Evolutionary conservation across 306 rosid genomes (phyloP).

Genomic region (Quercus robur): DNA sequence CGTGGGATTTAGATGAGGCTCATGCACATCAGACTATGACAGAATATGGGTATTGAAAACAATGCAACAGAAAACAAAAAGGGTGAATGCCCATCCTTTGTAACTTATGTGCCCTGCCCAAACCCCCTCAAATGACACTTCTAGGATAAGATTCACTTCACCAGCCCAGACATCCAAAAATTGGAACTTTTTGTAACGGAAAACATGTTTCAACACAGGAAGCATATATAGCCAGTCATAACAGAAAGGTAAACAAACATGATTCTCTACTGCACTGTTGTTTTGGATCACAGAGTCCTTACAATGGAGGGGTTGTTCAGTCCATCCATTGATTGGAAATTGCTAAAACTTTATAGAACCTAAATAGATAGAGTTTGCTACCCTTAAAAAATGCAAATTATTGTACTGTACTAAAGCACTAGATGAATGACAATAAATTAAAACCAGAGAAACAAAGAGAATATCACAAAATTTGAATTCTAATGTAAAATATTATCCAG

Average conservation of each 20-base stretch:
- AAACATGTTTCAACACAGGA: constrained; percentile 17
- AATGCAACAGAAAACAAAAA: constrained; percentile 21
- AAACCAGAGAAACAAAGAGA: constrained; percentile 5
- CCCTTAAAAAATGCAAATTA: background rate
- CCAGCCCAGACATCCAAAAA: constrained; percentile 22
- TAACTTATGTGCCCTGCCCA: constrained; percentile 34
- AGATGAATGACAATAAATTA: background rate
- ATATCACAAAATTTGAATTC: constrained; percentile 3
- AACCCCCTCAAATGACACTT: constrained; percentile 20
- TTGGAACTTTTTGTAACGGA: background rate
- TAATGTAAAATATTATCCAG: background rate
- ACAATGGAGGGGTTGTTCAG: background rate
- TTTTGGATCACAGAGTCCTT: background rate
- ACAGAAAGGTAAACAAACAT: constrained; percentile 5
- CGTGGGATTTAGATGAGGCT: background rate
- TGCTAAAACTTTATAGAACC: background rate
- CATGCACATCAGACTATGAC: background rate
- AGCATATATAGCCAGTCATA: constrained; percentile 22
- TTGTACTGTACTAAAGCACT: background rate
- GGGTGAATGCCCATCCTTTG: constrained; percentile 14
- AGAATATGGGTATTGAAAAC: constrained; percentile 6
- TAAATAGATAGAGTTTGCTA: background rate
- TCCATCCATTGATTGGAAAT: background rate
- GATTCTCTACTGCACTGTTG: background rate
- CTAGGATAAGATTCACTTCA: constrained; percentile 27